Conservation (phyloP, 805 yeast genomes). For the Kodamaea jinghongensis region DNA sequence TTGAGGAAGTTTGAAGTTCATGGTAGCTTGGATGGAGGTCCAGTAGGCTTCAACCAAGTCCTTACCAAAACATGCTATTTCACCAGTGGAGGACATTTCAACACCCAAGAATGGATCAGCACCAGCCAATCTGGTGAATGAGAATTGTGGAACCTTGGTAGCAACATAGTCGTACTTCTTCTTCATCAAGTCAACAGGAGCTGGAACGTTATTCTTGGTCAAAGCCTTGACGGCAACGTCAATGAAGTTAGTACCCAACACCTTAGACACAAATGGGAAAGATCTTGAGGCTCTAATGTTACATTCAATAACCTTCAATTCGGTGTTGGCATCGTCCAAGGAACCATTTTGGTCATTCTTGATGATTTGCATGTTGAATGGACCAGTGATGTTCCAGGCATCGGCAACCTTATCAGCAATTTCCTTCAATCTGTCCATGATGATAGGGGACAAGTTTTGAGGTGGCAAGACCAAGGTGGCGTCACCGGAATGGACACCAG, state of each 20-base stretch:
- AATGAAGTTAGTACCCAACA: conserved; percentile 89
- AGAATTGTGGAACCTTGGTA: conserved; percentile 96
- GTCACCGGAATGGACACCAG: conserved; percentile 99
- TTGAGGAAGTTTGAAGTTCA: conserved; percentile 92
- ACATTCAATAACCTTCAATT: conserved; percentile 95
- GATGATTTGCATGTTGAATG: conserved; percentile 97
- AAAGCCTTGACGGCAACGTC: conserved; percentile 91
- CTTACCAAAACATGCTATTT: conserved; percentile 93
- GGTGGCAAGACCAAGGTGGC: conserved; percentile 96
- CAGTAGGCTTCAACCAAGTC: conserved; percentile 90
- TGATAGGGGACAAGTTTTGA: conserved; percentile 62
- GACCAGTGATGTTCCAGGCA: conserved; percentile 96
- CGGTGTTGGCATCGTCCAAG: conserved; percentile 51
- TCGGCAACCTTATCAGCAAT: conserved; percentile 91
- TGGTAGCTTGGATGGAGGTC: conserved; percentile 94
- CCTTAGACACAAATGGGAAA: conserved; percentile 98
- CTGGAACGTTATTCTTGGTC: conserved; percentile 68
- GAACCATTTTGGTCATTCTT: conserved; percentile 64
- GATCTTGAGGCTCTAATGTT: conserved; percentile 98
- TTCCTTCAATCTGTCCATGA: conserved; percentile 72
- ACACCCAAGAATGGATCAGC: conserved; percentile 99
- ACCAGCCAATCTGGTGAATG: conserved; percentile 97
- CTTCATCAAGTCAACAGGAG: conserved; percentile 81
- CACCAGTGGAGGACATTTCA: conserved; percentile 99
- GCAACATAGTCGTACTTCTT: conserved; percentile 80